Evolutionary conservation across 192 early-diverging fungal species (phyloP), one percentile per base, ranked within the genome.

Genomic region (Lobosporangium transversale): DNA sequence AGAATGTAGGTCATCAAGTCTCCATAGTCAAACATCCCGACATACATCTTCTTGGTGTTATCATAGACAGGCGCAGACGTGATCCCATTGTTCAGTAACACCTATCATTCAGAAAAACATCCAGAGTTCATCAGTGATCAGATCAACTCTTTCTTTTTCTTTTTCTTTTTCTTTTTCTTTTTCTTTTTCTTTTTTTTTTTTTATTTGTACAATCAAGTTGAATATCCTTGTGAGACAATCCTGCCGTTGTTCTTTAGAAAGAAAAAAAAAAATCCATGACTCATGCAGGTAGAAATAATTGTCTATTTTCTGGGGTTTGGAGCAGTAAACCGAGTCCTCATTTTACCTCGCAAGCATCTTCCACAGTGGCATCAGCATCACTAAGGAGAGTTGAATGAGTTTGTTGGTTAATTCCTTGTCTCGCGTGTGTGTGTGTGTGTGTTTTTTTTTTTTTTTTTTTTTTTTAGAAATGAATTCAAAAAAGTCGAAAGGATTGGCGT

Each of bases 1-100:
- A 95, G 66, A 2, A 95, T 69, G 78, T 91, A 95, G 0, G 92
- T 82, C 60, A 92, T 91, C 50, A 94, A 70, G 56, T 95, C 94
- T 55, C 89, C 91, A 67, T 90, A 89, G 66, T 95, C 94, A 80
- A 95, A 94, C 91, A 95, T 93, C 35, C 94, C 94, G 18, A 91
- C 83, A 71, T 88, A 95, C 18, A 80, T 78, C 17, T 83, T 85
- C 31, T 62, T 81, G 24, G 47, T 32, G n/a, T 30, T 42, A 45
- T 91, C 91, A 70, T 88, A 94, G 2, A 95, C 87, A 4, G 94
- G 94, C 1, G 93, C 93, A 0, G 93, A 93, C 7, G 91, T 90
- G 56, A 95, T 90, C 48, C 86, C 85, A 61, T 93, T 86, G 62
- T 90, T 68, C 29, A 93, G 88, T 17, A 95, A 81, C 0, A 84